Base-by-base conservation (phyloP, 805 yeast species). In the Candida suzukii region DNA sequence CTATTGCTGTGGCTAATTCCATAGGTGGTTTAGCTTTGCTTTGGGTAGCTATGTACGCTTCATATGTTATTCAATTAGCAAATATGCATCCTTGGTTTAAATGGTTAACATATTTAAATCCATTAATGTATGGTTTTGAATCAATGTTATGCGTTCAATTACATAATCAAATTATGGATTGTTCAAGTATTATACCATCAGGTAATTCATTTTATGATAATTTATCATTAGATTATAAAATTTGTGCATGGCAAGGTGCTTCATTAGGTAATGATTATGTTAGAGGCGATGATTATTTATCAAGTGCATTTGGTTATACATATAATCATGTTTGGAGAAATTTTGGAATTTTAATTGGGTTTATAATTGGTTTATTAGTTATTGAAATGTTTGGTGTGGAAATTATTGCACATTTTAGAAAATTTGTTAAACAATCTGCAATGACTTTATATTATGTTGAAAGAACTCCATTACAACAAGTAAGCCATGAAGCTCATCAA, bases 21-120 rank as follows among this genome's bases (percentile, higher is more conserved):
- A 57, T 77, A 21, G 75, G 81, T 3, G 80, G 82, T 54, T 46
- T 77, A 14, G 49, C 68, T 22, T 56, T 78, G 46, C 57, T 80
- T 41, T 67, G 68, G 20, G 53, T 76, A 44, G 66, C 71, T 12
- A 63, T 76, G 50, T 80, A 78, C 53, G 70, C 83, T 10, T 80
- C 83, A 31, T 75, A 69, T 57, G 71, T 76, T 53, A 70, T 78
- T 47, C 83, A 80, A 32, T 56, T 67, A 20, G 66, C 67, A 3
- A 60, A 65, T 11, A 76, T 80, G 81, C 79, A 76, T 48, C 79
- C 77, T 36, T 83, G 91, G 90, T 79, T 80, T 49, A 71, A 76
- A 44, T 81, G 86, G 84, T 64, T 80, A 37, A 69, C 74, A 26
- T 78, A 73, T 47, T 48, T 78, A 20, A 71, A 80, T 48, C 85